Evolutionary conservation across 768 basidiomycete genomes (phyloP).

Genomic region (Mycena maculata): DNA sequence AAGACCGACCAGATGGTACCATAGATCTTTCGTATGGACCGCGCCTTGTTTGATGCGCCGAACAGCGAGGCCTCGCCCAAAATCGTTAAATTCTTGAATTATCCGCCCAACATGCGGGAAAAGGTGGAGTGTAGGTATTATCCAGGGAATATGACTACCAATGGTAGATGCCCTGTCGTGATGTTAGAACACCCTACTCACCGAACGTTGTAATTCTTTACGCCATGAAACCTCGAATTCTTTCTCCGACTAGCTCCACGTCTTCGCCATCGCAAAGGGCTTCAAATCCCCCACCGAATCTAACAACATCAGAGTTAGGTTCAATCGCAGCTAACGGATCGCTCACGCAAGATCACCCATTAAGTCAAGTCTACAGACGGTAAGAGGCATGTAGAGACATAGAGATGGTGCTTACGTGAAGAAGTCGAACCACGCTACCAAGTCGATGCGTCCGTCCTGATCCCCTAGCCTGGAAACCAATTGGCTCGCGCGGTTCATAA

Average conservation of each 20-base stretch:
- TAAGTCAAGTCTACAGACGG: slow-evolving; percentile 46
- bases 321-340: slow-evolving; percentile 14
- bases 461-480: slow-evolving; percentile 50
- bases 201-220: slow-evolving; percentile 37
- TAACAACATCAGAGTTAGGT: not conserved
- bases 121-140: slow-evolving; percentile 4
- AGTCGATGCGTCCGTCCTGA: slow-evolving; percentile 42
- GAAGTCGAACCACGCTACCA: slow-evolving; percentile 50
- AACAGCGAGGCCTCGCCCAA: slow-evolving; percentile 7
- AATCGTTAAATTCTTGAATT: slow-evolving; percentile 17
- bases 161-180: slow-evolving; percentile 47
- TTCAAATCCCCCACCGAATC: slow-evolving; percentile 42
- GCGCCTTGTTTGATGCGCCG: slow-evolving; percentile 19
- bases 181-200: not conserved
- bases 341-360: slow-evolving; percentile 53
- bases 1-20: slow-evolving; percentile 50
- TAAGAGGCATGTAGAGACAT: not conserved
- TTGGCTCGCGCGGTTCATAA: slow-evolving; percentile 51
- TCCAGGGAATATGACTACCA: slow-evolving; percentile 45
- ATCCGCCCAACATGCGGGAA: slow-evolving; percentile 13
- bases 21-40: slow-evolving; percentile 57
- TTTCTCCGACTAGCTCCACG: slow-evolving; percentile 54
- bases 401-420: slow-evolving; percentile 47
- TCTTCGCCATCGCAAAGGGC: slow-evolving; percentile 55
- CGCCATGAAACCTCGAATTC: slow-evolving; percentile 56